These are phyloP conservation scores for Nitzschia sp. DNA, from an alignment of 108 stramenopile genomes.

Conservation along the genomic window DNA sequence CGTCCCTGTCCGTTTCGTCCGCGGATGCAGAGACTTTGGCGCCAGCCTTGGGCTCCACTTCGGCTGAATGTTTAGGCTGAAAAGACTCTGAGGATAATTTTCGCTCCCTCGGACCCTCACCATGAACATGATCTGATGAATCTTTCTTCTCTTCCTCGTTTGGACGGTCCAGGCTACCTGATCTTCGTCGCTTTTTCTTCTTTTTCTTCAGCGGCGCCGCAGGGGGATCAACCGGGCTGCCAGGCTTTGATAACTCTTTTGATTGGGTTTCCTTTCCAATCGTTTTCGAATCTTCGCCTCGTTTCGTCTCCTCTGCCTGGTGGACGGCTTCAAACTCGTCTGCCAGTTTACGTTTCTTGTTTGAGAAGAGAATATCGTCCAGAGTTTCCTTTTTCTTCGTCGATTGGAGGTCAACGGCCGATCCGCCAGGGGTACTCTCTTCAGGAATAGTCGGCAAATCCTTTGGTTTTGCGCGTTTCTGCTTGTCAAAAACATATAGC, in stretches of 20 bases:
- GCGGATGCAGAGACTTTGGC: background rate
- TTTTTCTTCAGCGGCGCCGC: background rate
- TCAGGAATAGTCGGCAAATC: slow-evolving; percentile 6
- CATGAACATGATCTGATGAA: background rate
- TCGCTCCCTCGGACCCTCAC: background rate
- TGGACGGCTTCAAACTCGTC: slow-evolving; percentile 23
- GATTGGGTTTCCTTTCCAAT: background rate
- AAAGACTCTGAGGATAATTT: background rate
- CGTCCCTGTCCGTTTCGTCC: background rate
- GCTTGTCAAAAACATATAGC: slow-evolving; percentile 20
- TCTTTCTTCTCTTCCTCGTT: background rate
- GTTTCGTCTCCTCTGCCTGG: background rate
- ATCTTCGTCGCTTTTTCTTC: background rate
- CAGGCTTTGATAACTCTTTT: slow-evolving; percentile 1
- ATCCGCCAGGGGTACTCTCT: background rate
- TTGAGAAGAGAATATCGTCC: slow-evolving; percentile 38
- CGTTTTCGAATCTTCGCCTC: slow-evolving; percentile 2
- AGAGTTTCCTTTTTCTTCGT: slow-evolving; percentile 24
- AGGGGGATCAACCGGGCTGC: background rate
- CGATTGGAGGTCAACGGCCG: background rate
- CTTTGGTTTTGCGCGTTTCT: background rate
- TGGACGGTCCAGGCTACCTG: background rate
- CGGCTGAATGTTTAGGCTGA: background rate
- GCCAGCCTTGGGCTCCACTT: background rate
- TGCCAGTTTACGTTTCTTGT: slow-evolving; percentile 12